Evolutionary conservation across 1,284 basidiomycete genomes (phyloP), one percentile per base, ranked within the genome.

Genomic region (Sparassis latifolia): DNA sequence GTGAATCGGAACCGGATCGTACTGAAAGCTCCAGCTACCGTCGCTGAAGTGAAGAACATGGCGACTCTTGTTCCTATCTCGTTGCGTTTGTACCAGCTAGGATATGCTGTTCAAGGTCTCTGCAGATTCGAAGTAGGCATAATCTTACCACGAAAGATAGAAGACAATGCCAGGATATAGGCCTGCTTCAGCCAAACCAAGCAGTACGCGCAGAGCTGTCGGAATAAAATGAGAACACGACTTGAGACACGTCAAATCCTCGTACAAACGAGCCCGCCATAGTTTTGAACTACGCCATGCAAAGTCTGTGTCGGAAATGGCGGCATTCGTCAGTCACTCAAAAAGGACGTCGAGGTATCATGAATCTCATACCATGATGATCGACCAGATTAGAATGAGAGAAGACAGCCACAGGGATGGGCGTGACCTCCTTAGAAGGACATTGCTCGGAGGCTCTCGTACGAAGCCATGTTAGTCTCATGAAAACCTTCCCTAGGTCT

Each of bases 11-110:
- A 33, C 47, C 31, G 20, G 54, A 45, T 65, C 71, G 50, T 53
- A 77, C 83, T 82, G 64, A 87, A 87, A 7, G 84, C 84, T 10
- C 84, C 84, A 5, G 84, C 78, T 28, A 85, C 68, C 0, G 84
- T 85, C 1, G 83, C 82, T 33, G 82, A 81, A 1, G 82, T 82
- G 64, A 86, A 86, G 65, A 86, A 86, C 29, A 79, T 53, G 4
- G 82, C 81, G 20, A 83, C 68, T 47, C 81, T 75, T 6, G 73
- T 72, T 20, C 81, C 82, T 51, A 82, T 69, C 58, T 86, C 83
- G 2, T 77, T 74, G 28, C 79, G 77, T 60, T 76, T 81, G 51
- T 68, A 68, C 67, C 66, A 68, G 48, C 66, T 68, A 45, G n/a
- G 27, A 29, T 6, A 31, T 30, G 12, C 45, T 5, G 39, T n/a